Base-by-base conservation (phyloP, 2,329 filamentous ascomycete genomes). In the Apiospora koreana region DNA sequence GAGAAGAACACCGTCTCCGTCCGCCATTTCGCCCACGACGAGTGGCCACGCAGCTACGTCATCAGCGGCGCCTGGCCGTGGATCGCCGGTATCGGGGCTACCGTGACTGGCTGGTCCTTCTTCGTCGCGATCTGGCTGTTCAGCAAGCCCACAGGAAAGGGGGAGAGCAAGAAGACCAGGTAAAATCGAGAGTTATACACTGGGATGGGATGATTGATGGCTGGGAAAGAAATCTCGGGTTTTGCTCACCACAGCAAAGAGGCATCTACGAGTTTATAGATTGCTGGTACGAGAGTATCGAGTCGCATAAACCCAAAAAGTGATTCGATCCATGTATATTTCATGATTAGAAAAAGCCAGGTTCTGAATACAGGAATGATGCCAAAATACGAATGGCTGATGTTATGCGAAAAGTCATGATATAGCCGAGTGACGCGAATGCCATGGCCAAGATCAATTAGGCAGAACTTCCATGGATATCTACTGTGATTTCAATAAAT, bases 1-100 rank as follows among this genome's bases (percentile, higher is more conserved):
- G 94, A 98, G 86, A 98, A 98, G 89, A 89, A 91, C 76, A 96
- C 95, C 28, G 95, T 98, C 68, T 97, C 95, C 0, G 94, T 99
- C 42, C 90, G 96, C 65, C 96, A 99, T 85, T 96, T 97, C 83
- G 96, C 96, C 9, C 96, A 99, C 86, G 92, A 99, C 80, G 96
- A 99, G 86, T 99, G 93, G 89, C 93, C 94, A 42, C 89, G 96
- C 77, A 97, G 93, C 81, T 98, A 91, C 85, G 89, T 88, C 79
- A 99, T 99, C 80, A 93, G 89, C 72, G 95, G 92, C 54, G 95
- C 94, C 3, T 98, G 94, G 93, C 94, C 95, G 14, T 98, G 95
- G 94, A 93, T 99, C 78, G 88, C 91, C 0, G 95, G 96, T 71
- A 93, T 98, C 72, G 93, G 89, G 79, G 91, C 92, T 67, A 97